Evolutionary conservation across 495 filamentous ascomycete species (phyloP).

Genomic region (Hyaloscypha finlandica): DNA sequence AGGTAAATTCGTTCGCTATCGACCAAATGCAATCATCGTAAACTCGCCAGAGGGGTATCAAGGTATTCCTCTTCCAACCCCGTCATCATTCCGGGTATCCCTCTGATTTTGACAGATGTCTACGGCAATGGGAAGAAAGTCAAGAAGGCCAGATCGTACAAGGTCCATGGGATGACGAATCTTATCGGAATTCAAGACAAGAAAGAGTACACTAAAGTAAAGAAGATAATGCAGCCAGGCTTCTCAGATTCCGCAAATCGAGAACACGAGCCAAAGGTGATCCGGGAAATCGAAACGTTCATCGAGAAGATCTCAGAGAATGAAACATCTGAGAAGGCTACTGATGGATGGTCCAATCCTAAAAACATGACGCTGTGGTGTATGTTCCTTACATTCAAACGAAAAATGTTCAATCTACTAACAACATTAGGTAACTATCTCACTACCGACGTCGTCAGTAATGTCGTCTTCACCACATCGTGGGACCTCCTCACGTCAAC

Average conservation of each 20-base stretch:
- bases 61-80: neutral
- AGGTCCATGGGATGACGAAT: neutral
- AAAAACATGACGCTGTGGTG: constrained; percentile 12
- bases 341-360: neutral
- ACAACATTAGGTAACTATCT: neutral
- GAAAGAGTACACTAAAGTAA: neutral
- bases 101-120: constrained; percentile 40
- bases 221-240: constrained; percentile 1
- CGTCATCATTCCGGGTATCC: too few relatives aligned
- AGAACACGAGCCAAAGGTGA: constrained; percentile 26
- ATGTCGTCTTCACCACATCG: constrained; percentile 4
- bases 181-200: constrained; percentile 3
- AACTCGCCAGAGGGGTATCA: constrained; percentile 4
- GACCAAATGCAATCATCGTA: constrained; percentile 1
- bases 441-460: constrained; percentile 5
- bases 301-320: neutral
- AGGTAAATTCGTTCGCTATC: constrained; percentile 14
- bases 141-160: constrained; percentile 61
- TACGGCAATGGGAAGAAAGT: constrained; percentile 61
- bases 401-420: neutral
- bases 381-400: neutral
- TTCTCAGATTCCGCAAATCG: constrained; percentile 50
- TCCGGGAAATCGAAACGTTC: constrained; percentile 8
- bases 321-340: neutral
- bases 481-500: constrained; percentile 13